Evolutionary conservation across 2,329 filamentous ascomycete genomes (phyloP), one percentile per base, ranked within the genome.

Genomic region (Alternaria arborescens): DNA sequence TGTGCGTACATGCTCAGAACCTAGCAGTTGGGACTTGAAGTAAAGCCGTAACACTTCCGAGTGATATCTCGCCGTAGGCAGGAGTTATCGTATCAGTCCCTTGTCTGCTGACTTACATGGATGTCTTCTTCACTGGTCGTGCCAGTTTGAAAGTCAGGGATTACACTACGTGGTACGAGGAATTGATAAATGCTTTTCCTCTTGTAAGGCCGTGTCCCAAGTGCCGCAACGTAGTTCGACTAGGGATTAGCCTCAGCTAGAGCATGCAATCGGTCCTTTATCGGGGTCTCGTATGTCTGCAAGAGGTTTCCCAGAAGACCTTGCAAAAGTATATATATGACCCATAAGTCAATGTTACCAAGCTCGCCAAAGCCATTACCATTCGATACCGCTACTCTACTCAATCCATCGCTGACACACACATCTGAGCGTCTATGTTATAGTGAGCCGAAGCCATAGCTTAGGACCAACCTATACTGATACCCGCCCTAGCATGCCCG

Each of bases 21-120:
- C 24, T 24, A 0, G 24, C 24, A 24, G 24, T 24, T 24, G 24
- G 1, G 24, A 24, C 24, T 7, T 7, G 24, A 2, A 24, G 24
- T 24, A 24, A 24, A 24, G 5, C 24, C 24, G 24, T 24, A 7
- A 24, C 7, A 8, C 7, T 26, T 0, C 2, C 24, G 24, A 26
- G 24, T 26, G 7, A 7, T 0, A 26, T 7, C 2, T 26, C 0
- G 1, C 24, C 7, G 24, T 26, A 8, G 5, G 34, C 12, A 16
- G 12, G 0, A 36, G 12, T 0, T 16, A 1, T 36, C 1, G 1
- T 36, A 14, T 0, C 6, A 36, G 1, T 4, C 0, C 14, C 4
- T n/a, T 7, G 14, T 16, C 0, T 36, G 34, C 34, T 36, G 5
- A 36, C 6, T 16, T 7, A n/a, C 12, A 36, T 16, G 12, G 2